Percentiles rank a stretch among this genome's conserved stretches.
phyloP scores from a whole-genome alignment of 139 green algal species.

The Coccomyxa sp. region DNA sequence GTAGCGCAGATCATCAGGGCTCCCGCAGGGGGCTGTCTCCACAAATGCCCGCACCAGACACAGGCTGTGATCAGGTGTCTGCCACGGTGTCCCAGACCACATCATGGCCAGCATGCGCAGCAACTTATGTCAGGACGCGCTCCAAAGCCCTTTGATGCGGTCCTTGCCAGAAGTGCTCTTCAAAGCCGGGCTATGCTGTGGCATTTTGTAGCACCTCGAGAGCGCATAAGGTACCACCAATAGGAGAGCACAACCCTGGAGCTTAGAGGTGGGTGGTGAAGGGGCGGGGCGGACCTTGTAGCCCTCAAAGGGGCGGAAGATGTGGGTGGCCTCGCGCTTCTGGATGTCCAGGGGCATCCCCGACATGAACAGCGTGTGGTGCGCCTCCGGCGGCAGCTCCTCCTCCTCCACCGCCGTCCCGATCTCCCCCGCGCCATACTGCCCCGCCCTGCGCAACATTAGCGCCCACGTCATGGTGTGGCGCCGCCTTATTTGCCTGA shows the following conservation, averaged over 20 bases:
- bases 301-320: conserved; percentile 62
- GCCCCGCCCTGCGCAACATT: not conserved
- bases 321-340: conserved; percentile 58
- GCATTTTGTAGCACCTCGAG: not conserved
- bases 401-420: not conserved
- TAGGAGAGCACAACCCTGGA: too few species aligned
- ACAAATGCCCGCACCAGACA: not conserved
- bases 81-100: not conserved
- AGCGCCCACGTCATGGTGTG: not conserved
- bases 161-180: not conserved
- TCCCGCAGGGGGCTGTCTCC: not conserved
- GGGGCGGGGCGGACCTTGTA: conserved; percentile 38
- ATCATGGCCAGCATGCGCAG: not conserved
- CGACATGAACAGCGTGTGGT: conserved; percentile 51
- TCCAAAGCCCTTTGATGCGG: not conserved
- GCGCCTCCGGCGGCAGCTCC: conserved; percentile 37
- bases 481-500: not conserved
- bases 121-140: not conserved
- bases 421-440: not conserved
- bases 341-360: conserved; percentile 46
- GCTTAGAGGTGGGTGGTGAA: not conserved
- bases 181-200: not conserved
- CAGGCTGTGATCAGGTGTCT: not conserved
- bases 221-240: not conserved
- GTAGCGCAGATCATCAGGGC: not conserved